Evolutionary conservation across 768 basidiomycete genomes (phyloP), one percentile per base, ranked within the genome.

Genomic region (Symmetrospora coprosmae): DNA sequence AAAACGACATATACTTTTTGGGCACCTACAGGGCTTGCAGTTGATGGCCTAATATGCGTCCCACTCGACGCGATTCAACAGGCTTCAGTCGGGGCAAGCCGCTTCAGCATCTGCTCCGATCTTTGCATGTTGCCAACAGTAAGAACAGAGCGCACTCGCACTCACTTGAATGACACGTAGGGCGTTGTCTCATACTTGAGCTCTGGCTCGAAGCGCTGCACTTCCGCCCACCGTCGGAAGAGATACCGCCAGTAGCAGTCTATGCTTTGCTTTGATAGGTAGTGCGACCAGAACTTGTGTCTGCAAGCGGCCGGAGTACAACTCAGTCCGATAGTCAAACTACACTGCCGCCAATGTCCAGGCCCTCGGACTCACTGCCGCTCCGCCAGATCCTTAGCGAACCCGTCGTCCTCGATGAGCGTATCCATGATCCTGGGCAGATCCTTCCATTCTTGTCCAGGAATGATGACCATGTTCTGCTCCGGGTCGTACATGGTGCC

Each of bases 391-490:
- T 58, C 43, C 46, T 58, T 33, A 25, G 55, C 41, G 37, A 58
- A 58, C 16, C 25, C 23, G 25, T 53, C 51, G 31, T 53, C 33
- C 21, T 53, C 51, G n/a, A 53, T 8, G n/a, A 69, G 55, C 16
- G 39, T 23, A 1, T 45, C 50, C 68, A 69, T 69, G 13, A 49
- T 63, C 16, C 27, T 17, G 2, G 67, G 61, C 14, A 69, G 55
- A 17, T 61, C 52, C 28, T 65, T 63, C 46, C 66, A 69, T 19
- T 60, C 56, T 6, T 23, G 60, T 17, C 68, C 67, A 13, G 61
- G 65, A 0, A 55, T 39, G 23, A 61, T 46, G 60, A 69, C 65
- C 41, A 68, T 61, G 60, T 69, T 69, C 28, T 69, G 68, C 23
- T 60, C 31, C 7, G 64, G 60, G n/a, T 65, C 66, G 8, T 38